phyloP scores from a whole-genome alignment of 2,329 filamentous ascomycete genomes.

The Metarhizium rileyi region DNA sequence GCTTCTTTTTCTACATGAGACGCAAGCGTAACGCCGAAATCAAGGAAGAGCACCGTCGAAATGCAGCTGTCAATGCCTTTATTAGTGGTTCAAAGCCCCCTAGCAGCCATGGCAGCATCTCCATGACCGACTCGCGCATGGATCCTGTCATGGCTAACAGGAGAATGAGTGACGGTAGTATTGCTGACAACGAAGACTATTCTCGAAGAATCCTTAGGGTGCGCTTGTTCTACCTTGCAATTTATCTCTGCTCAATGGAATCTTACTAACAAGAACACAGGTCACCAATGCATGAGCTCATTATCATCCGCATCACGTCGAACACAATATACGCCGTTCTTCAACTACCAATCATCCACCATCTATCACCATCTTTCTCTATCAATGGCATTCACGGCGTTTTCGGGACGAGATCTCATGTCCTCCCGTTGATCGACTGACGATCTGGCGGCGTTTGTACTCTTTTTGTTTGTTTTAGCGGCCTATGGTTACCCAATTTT shows the following conservation, averaged over 20 bases:
- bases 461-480: constrained; percentile 21
- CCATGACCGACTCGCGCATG: constrained; percentile 72
- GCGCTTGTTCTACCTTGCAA: constrained; percentile 22
- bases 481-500: constrained; percentile 21
- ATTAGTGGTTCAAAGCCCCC: constrained; percentile 56
- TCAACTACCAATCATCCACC: constrained; percentile 16
- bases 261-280: constrained; percentile 19
- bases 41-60: constrained; percentile 76
- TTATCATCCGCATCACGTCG: constrained; percentile 7
- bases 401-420: constrained; percentile 29
- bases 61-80: constrained; percentile 70
- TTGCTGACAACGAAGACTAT: constrained; percentile 95
- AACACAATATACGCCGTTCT: constrained; percentile 4
- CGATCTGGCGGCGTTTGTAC: constrained; percentile 27
- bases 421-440: constrained; percentile 24
- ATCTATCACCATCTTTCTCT: constrained; percentile 19
- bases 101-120: constrained; percentile 52
- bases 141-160: constrained; percentile 79
- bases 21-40: constrained; percentile 66
- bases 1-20: constrained; percentile 63
- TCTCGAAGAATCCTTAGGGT: constrained; percentile 93
- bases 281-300: constrained; percentile 48
- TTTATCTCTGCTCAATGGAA: background rate
- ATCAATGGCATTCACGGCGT: constrained; percentile 32
- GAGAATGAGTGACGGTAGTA: constrained; percentile 87